phyloP scores from a whole-genome alignment of 345 rosid genomes.

The Populus simonii region DNA sequence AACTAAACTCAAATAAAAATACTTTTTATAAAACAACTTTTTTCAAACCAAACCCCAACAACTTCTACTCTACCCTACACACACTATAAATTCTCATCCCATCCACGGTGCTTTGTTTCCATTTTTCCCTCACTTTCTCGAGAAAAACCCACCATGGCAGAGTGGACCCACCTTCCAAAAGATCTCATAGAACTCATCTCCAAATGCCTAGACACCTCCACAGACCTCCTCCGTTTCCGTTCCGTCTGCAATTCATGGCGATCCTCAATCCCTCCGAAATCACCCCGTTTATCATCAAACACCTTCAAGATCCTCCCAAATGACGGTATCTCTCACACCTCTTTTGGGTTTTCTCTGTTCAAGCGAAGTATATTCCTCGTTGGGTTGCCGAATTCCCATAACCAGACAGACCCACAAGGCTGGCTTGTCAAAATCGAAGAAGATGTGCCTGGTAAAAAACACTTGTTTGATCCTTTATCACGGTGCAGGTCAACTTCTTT shows the following conservation, averaged over 20 bases:
- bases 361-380: conserved; percentile 61
- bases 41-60: too few species aligned
- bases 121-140: neutral
- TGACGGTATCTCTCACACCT: conserved; percentile 38
- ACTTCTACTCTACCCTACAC: too few species aligned
- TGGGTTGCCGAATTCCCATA: conserved; percentile 22
- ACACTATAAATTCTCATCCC: neutral
- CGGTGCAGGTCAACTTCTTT: conserved; percentile 32
- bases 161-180: conserved; percentile 63
- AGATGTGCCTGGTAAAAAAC: conserved; percentile 31
- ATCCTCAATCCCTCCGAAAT: conserved; percentile 42
- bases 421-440: conserved; percentile 78
- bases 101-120: neutral
- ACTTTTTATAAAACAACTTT: too few species aligned
- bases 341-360: conserved; percentile 63
- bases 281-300: conserved; percentile 20
- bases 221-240: conserved; percentile 68
- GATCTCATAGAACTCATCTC: conserved; percentile 64
- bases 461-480: conserved; percentile 62
- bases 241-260: conserved; percentile 85
- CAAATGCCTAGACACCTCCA: conserved; percentile 43
- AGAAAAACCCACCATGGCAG: conserved; percentile 43
- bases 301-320: conserved; percentile 55
- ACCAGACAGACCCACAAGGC: conserved; percentile 23
- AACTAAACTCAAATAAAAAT: too few species aligned